These are phyloP conservation scores for Dichotomocladium elegans DNA, from an alignment of 371 early-diverging fungal species.

Conservation along the genomic window DNA sequence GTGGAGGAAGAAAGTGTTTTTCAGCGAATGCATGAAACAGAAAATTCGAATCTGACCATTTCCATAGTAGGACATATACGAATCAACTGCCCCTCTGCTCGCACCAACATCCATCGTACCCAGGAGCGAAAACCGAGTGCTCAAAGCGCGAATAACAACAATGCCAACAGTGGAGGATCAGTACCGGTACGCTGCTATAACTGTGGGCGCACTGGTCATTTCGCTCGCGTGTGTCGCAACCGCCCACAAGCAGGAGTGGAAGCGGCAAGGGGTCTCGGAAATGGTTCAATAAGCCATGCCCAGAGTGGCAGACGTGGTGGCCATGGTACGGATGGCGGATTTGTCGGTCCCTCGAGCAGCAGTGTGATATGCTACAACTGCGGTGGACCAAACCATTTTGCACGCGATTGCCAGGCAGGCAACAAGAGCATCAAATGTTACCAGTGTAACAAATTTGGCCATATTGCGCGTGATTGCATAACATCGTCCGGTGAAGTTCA, in stretches of 20 bases:
- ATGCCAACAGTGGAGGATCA: not conserved
- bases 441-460: slow-evolving; percentile 56
- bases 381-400: slow-evolving; percentile 59
- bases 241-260: slow-evolving; percentile 12
- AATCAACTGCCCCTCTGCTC: slow-evolving; percentile 47
- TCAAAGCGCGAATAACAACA: not conserved
- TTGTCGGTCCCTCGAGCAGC: slow-evolving; percentile 7
- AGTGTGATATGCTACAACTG: slow-evolving; percentile 58
- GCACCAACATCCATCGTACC: slow-evolving; percentile 13
- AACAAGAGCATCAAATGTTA: slow-evolving; percentile 53
- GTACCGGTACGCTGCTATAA: slow-evolving; percentile 51
- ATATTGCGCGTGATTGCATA: slow-evolving; percentile 54
- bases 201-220: slow-evolving; percentile 57
- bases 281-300: too few species aligned
- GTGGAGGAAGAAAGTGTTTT: slow-evolving; percentile 50
- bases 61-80: slow-evolving; percentile 56
- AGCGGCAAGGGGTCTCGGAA: too few species aligned
- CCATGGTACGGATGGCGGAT: slow-evolving; percentile 14
- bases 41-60: not conserved
- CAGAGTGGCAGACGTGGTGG: slow-evolving; percentile 10
- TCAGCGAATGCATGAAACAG: not conserved
- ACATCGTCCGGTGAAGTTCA: slow-evolving; percentile 5
- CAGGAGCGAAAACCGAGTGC: not conserved
- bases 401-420: slow-evolving; percentile 65
- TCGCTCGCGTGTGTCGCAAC: slow-evolving; percentile 54